Evolutionary conservation across 805 yeast genomes (phyloP).

Genomic region (Lipomyces chichibuensis): DNA sequence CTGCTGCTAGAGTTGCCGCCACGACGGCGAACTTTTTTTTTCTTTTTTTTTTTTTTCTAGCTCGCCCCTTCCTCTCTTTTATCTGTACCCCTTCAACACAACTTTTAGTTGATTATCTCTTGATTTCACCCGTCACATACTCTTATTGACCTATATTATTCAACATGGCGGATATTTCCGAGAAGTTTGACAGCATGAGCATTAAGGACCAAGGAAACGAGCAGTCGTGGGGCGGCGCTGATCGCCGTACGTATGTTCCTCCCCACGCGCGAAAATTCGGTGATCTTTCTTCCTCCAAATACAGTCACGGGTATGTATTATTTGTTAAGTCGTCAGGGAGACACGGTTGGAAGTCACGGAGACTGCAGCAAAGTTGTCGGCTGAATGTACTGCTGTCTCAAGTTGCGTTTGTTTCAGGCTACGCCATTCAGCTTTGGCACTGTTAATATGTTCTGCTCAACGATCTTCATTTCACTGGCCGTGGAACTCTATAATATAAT

Average conservation of each 20-base stretch:
- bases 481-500: background rate
- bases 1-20: background rate
- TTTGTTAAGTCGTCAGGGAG: background rate
- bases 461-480: background rate
- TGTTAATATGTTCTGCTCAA: background rate
- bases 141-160: conserved; percentile 8
- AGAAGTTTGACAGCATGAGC: conserved; percentile 26
- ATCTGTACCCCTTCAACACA: background rate
- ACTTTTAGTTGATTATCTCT: background rate
- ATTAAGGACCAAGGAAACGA: conserved; percentile 24
- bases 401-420: background rate
- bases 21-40: background rate
- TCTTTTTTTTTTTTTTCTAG: background rate
- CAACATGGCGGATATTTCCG: conserved; percentile 36
- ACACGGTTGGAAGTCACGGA: background rate
- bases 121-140: background rate
- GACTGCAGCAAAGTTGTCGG: background rate
- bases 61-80: conserved; percentile 5
- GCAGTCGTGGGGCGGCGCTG: conserved; percentile 10
- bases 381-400: background rate
- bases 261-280: conserved; percentile 50
- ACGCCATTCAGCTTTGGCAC: too few relatives aligned
- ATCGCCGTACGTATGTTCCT: conserved; percentile 52
- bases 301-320: conserved; percentile 14
- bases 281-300: conserved; percentile 18